Evolutionary conservation across 805 yeast species (phyloP), one percentile per base, ranked within the genome.

Genomic region (Saccharomyces eubayanus): DNA sequence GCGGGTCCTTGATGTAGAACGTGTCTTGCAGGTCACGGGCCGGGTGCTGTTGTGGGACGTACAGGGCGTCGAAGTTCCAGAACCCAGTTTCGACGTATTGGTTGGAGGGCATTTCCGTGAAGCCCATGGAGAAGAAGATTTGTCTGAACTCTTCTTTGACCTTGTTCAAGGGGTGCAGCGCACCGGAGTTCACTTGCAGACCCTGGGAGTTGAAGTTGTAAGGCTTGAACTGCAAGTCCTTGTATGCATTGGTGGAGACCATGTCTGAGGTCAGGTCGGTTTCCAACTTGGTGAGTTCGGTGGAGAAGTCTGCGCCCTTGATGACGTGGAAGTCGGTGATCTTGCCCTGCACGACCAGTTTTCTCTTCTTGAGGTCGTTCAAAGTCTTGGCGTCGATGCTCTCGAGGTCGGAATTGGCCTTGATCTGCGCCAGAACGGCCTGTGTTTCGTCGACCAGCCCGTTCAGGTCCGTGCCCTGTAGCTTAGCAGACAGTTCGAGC

Each of bases 11-110:
- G 74, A 94, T 79, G 75, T 94, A 94, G 77, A 94, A 94, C 55
- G 99, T 94, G 75, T 94, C 99, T 74, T 94, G 99, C 71, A 94
- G 79, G 71, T 94, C 99, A 77, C 99, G 85, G 50, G 99, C 99
- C 16, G 99, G 99, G 76, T 94, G 99, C 76, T 94, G 98, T 76
- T 94, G 99, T 53, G 99, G 99, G 53, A 94, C 99, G 66, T 76
- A 94, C 65, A 94, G 79, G 3, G 99, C 83, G 72, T 94, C 99
- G 68, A 94, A 94, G 74, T 94, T 94, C 99, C 99, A 94, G 83
- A 94, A 94, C 4, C 98, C 98, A 16, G 94, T 82, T 70, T 94
- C 99, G 51, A 94, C 99, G 70, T 91, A 94, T 72, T 92, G 97
- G 72, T 92, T 92, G 28, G 99, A 86, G 56, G 99, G 97, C 99